Percentiles rank a stretch among this genome's conserved stretches.
These are phyloP conservation scores for Heritiera fomes DNA, from an alignment of 345 rosid species.

Conservation along the genomic window DNA sequence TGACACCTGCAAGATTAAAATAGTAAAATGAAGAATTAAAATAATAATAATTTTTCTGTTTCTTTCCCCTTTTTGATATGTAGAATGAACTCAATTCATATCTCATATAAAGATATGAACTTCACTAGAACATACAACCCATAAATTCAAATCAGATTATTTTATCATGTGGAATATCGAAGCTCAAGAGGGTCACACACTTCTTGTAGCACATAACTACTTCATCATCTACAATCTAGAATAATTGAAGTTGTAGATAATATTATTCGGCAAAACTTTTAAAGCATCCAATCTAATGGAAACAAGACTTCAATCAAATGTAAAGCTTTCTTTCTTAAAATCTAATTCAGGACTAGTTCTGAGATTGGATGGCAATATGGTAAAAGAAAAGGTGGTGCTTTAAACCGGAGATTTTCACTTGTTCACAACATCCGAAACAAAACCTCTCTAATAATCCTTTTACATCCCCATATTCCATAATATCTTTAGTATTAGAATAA, in stretches of 20 bases:
- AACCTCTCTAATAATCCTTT: background rate
- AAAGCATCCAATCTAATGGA: background rate
- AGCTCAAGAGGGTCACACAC: background rate
- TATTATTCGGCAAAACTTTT: background rate
- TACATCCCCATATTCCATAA: background rate
- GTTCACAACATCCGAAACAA: background rate
- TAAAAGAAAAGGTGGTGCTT: background rate
- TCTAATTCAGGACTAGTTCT: background rate
- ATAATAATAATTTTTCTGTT: background rate
- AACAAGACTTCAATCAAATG: background rate
- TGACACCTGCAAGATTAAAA: conserved; percentile 67
- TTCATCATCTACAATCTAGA: background rate
- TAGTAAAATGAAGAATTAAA: background rate
- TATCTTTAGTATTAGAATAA: background rate
- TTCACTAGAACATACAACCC: background rate
- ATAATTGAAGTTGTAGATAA: background rate
- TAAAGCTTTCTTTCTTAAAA: background rate
- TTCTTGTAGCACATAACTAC: background rate
- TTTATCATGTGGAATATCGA: conserved; percentile 1
- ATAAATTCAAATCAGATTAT: background rate
- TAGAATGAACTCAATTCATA: background rate
- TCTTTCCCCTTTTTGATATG: background rate
- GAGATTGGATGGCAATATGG: background rate
- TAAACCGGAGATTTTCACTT: background rate
- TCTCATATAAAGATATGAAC: background rate